Percentiles rank a stretch among this genome's conserved stretches.
Evolutionary conservation across 148 eudicot species (phyloP).

Genomic region (Tetragonia tetragonoides): DNA sequence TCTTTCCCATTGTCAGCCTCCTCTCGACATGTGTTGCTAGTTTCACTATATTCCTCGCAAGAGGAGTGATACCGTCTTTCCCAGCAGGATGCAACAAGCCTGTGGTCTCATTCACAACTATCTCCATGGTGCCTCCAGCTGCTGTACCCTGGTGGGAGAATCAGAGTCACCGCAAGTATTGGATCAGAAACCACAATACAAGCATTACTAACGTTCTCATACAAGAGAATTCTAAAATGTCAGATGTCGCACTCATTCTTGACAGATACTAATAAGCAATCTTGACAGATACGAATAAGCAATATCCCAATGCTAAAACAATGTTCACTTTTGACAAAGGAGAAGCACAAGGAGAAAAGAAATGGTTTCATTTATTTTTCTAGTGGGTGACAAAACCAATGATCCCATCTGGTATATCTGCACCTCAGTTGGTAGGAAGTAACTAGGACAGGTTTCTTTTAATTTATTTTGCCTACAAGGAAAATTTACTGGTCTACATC

Average conservation of each 20-base stretch:
- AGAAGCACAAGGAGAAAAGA: neutral
- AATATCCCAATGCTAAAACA: no score
- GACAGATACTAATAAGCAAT: no score
- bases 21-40: constrained; percentile 79
- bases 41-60: constrained; percentile 76
- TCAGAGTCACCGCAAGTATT: neutral
- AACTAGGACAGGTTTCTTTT: neutral
- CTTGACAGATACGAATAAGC: no score
- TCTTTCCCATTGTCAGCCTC: constrained; percentile 80
- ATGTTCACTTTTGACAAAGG: no score
- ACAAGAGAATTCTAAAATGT: no score
- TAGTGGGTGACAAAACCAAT: neutral
- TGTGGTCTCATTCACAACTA: constrained; percentile 77
- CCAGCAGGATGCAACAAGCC: constrained; percentile 87
- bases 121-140: constrained; percentile 96
- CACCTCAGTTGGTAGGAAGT: neutral
- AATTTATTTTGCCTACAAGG: neutral
- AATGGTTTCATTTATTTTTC: neutral
- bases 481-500: neutral
- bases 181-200: neutral
- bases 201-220: no score
- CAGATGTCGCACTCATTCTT: no score
- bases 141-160: constrained; percentile 72
- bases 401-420: neutral
- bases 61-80: constrained; percentile 79